Percentiles rank a stretch among this genome's conserved stretches.
Conservation (phyloP, 1,284 basidiomycete species). For the Sparassis latifolia region DNA sequence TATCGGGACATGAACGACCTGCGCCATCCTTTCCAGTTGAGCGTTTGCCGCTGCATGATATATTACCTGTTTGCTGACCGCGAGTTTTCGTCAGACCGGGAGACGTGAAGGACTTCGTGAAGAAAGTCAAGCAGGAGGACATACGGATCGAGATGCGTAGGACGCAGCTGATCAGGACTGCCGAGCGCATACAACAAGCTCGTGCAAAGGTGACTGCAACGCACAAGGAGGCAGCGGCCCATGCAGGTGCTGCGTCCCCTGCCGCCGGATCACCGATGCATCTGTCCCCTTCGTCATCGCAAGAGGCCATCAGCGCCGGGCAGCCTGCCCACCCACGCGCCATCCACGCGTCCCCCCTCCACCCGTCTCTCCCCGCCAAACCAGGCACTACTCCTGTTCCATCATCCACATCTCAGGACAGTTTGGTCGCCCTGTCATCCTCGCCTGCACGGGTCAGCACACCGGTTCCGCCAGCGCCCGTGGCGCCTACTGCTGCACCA, state of each 20-base stretch:
- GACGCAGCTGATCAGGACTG: conserved; percentile 42
- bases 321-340: conserved; percentile 14
- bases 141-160: conserved; percentile 54
- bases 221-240: conserved; percentile 22
- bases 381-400: conserved; percentile 30
- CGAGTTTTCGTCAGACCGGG: conserved; percentile 41
- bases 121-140: conserved; percentile 63
- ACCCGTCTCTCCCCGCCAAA: conserved; percentile 59
- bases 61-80: neutral
- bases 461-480: conserved; percentile 15
- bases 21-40: conserved; percentile 60
- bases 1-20: conserved; percentile 58
- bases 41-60: neutral
- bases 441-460: conserved; percentile 23
- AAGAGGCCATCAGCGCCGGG: conserved; percentile 8
- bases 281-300: conserved; percentile 6
- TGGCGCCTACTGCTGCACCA: conserved; percentile 13
- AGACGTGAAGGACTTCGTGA: conserved; percentile 65
- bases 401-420: conserved; percentile 8
- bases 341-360: conserved; percentile 35
- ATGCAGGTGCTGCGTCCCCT: conserved; percentile 14
- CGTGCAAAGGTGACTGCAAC: conserved; percentile 32
- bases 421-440: conserved; percentile 4
- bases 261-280: neutral
- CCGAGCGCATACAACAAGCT: conserved; percentile 38